Percentiles rank a stretch among this genome's conserved stretches.
Conservation (phyloP, 805 yeast species). For the Candida namnaoensis region DNA sequence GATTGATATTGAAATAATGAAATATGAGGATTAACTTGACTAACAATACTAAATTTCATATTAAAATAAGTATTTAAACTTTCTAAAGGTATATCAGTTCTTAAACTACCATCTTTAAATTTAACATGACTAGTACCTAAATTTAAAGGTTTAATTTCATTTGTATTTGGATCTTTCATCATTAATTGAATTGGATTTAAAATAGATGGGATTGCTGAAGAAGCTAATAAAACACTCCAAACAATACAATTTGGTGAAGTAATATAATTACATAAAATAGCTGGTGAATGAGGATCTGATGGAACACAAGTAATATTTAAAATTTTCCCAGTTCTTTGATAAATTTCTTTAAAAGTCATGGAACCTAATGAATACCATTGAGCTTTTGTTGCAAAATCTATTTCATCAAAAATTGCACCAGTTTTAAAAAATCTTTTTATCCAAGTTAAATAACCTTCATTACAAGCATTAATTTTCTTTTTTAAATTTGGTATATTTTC, state of each 20-base stretch:
- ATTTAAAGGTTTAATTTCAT: conserved; percentile 51
- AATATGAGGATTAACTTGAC: conserved; percentile 81
- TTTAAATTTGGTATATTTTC: conserved; percentile 46
- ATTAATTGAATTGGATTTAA: conserved; percentile 71
- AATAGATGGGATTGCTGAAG: conserved; percentile 80
- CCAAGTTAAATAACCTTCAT: conserved; percentile 53
- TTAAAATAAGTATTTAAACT: conserved; percentile 69
- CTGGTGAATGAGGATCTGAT: conserved; percentile 76
- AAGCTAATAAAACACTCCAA: conserved; percentile 73
- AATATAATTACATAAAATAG: conserved; percentile 64
- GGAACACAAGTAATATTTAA: conserved; percentile 75
- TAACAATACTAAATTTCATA: conserved; percentile 66
- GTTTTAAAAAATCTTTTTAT: conserved; percentile 59
- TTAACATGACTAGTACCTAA: conserved; percentile 44
- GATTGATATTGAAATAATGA: conserved; percentile 71
- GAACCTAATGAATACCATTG: conserved; percentile 70
- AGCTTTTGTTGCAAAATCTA: conserved; percentile 63
- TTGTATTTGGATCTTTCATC: conserved; percentile 42
- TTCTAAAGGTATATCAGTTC: conserved; percentile 74
- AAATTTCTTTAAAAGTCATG: conserved; percentile 63
- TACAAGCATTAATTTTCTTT: conserved; percentile 58
- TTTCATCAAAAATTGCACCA: conserved; percentile 72
- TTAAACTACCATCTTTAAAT: conserved; percentile 72
- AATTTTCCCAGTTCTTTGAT: conserved; percentile 57
- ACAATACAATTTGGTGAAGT: conserved; percentile 76